Conservation (phyloP, 495 filamentous ascomycete genomes). For the Podospora bellae-mahoneyi region DNA sequence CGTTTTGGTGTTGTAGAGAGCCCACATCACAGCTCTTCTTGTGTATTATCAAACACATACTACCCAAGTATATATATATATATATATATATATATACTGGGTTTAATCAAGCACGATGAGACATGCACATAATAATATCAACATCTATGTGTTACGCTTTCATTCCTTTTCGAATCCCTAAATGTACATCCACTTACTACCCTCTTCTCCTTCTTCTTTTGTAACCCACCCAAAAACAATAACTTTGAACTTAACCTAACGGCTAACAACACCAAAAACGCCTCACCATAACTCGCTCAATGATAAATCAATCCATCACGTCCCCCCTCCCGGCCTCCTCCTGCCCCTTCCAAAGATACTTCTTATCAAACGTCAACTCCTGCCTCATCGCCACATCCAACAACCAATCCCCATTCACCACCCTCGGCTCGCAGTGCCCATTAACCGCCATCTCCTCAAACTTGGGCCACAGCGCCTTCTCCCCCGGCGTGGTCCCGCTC, state of each 20-base stretch:
- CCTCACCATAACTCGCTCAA: background rate
- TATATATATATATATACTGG: background rate
- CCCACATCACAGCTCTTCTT: background rate
- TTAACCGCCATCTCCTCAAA: constrained; percentile 74
- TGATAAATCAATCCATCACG: background rate
- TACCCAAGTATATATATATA: background rate
- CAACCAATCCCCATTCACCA: constrained; percentile 85
- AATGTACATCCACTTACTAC: no score
- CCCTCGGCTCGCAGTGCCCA: constrained; percentile 66
- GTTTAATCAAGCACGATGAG: background rate
- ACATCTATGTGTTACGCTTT: no score
- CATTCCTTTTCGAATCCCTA: no score
- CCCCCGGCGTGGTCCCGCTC: constrained; percentile 58
- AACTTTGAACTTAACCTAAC: background rate
- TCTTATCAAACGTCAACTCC: constrained; percentile 59
- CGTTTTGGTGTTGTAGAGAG: no score
- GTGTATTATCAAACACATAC: background rate
- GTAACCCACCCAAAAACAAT: background rate
- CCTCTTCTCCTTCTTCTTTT: no score
- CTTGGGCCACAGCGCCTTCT: constrained; percentile 71
- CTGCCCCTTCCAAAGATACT: constrained; percentile 44
- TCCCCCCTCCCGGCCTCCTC: background rate
- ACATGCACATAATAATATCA: no score
- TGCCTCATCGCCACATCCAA: constrained; percentile 86
- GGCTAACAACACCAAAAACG: background rate